Evolutionary conservation across 2,329 filamentous ascomycete genomes (phyloP), one percentile per base, ranked within the genome.

Genomic region (Teratosphaeriaceae sp.): DNA sequence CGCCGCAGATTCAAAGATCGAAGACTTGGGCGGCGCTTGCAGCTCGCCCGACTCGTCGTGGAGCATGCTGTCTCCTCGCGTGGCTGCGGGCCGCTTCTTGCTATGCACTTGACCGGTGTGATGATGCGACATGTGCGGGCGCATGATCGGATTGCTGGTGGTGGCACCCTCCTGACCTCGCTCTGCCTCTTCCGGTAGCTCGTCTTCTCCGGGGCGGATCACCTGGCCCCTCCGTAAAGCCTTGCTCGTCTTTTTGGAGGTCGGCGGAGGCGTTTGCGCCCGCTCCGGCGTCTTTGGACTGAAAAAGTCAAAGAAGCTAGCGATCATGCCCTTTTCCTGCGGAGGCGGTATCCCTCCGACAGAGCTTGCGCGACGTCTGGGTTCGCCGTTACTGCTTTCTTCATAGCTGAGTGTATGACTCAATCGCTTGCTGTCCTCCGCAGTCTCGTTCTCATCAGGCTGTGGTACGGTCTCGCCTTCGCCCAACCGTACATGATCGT

Each of bases 1-100:
- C 9, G 88, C 87, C 0, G 92, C 92, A 3, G 90, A 89, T 67
- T 98, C 92, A 47, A 98, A 94, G 49, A 98, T 85, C 0, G 87
- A 94, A 1, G 92, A 97, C 55, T 80, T 84, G 0, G 92, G 92
- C 3, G 92, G 92, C 6, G 87, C 83, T 38, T 59, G 49, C 8
- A 57, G 41, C 20, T 57, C 53, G 23, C 57, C 60, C 5, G 48
- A 52, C 9, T 57, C 52, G 7, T 63, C 56, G 30, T 75, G 69
- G 36, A 73, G 67, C 27, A 72, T 52, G 3, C 74, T 75, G 46
- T 75, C 70, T 6, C 74, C 74, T 42, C 72, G 64, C 3, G 72
- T 69, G 3, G 68, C 66, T 24, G 57, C 53, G 3, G 70, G 71
- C 41, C 70, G 63, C 43, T 69, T 68, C 39, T 53, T 23, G 11